Conservation (phyloP, 1,284 basidiomycete species). For the Boletus mariae region DNA sequence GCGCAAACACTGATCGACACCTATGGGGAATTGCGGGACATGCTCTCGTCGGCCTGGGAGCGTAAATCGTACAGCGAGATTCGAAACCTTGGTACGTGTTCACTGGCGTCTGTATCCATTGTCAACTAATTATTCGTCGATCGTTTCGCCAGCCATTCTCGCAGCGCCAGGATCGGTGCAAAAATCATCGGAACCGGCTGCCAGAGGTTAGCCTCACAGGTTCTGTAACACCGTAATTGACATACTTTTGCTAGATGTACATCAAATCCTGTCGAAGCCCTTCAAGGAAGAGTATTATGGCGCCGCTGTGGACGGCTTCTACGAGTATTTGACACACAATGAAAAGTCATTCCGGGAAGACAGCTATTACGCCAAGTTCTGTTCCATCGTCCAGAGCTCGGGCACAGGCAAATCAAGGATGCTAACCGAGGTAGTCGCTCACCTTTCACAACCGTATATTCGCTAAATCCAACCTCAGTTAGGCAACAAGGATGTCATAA, state of each 20-base stretch:
- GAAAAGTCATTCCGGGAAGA: constrained; percentile 5
- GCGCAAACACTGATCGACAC: not conserved
- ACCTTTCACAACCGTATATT: too few relatives aligned
- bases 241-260: not conserved
- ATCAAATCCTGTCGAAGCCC: not conserved
- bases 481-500: constrained; percentile 7
- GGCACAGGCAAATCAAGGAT: constrained; percentile 24
- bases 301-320: constrained; percentile 13
- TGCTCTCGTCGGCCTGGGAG: not conserved
- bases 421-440: constrained; percentile 13
- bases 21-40: not conserved
- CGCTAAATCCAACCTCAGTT: constrained; percentile 6
- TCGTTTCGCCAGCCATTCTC: too few relatives aligned
- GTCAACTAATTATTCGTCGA: too few relatives aligned
- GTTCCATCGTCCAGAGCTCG: constrained; percentile 22
- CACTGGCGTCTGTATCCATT: not conserved
- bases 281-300: constrained; percentile 7
- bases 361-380: constrained; percentile 1
- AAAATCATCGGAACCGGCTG: too few relatives aligned
- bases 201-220: not conserved
- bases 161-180: too few relatives aligned
- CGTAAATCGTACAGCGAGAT: not conserved
- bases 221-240: not conserved
- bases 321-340: constrained; percentile 15
- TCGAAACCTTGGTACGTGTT: not conserved